These are phyloP conservation scores for Aspergillus nomiae DNA, from an alignment of 2,329 filamentous ascomycete species.

Conservation along the genomic window DNA sequence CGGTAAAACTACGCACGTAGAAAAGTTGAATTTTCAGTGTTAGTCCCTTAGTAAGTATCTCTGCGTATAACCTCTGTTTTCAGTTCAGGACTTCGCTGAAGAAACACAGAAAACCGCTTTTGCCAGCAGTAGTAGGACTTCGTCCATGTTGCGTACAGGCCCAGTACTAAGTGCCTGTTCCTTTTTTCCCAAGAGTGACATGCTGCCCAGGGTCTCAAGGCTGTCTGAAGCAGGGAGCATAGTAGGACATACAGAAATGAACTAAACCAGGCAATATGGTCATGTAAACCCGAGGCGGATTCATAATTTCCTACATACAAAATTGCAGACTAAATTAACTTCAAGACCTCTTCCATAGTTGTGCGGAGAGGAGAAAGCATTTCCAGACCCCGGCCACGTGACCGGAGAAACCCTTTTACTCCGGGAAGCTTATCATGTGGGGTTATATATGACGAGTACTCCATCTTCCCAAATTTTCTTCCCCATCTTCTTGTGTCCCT, in stretches of 20 bases:
- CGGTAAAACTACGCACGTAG: too few species aligned
- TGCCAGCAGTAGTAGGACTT: too few species aligned
- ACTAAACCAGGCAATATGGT: background rate
- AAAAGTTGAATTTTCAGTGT: too few species aligned
- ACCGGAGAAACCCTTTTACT: background rate
- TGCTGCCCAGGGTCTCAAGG: too few species aligned
- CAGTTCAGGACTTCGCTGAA: too few species aligned
- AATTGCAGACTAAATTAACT: background rate
- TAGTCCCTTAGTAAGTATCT: too few species aligned
- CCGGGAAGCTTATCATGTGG: background rate
- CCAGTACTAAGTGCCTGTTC: too few species aligned
- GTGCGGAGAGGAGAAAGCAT: background rate
- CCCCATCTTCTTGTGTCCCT: background rate
- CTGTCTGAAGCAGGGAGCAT: too few species aligned
- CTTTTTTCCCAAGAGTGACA: too few species aligned
- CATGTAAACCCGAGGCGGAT: background rate
- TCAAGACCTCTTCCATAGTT: background rate
- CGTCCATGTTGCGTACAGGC: too few species aligned
- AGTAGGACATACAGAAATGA: background rate
- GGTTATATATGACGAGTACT: background rate
- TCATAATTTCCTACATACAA: background rate
- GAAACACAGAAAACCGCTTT: too few species aligned
- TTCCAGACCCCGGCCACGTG: background rate
- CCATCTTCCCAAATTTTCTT: background rate
- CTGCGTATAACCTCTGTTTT: too few species aligned